A percentile compares a stretch with the other conserved stretches of the same genome.
Evolutionary conservation across 2,329 filamentous ascomycete genomes (phyloP).

Genomic region (Calonectria henricotiae): DNA sequence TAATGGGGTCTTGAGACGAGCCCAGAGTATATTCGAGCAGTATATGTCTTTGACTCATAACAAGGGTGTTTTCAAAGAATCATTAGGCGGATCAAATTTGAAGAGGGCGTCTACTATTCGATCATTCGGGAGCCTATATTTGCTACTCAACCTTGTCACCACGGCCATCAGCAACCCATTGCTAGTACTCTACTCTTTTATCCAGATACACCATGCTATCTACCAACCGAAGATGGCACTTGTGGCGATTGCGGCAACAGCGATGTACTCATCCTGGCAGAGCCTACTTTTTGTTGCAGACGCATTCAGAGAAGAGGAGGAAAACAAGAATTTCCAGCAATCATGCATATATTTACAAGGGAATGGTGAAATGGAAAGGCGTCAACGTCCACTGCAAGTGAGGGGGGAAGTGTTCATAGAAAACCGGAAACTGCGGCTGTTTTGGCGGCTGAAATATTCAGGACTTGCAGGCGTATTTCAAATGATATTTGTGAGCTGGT

Average conservation of each 20-base stretch:
- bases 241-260: not conserved
- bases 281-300: slow-evolving; percentile 11
- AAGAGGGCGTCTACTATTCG: not conserved
- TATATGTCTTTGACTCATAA: not conserved
- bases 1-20: not conserved
- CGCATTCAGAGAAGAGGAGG: slow-evolving; percentile 8
- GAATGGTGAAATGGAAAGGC: not conserved
- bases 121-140: not conserved
- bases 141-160: not conserved
- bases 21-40: not conserved
- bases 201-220: not conserved
- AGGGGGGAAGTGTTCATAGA: not conserved
- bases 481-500: slow-evolving; percentile 15
- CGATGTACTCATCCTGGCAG: slow-evolving; percentile 10
- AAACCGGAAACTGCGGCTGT: not conserved
- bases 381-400: not conserved
- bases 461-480: slow-evolving; percentile 7
- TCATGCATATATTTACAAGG: not conserved
- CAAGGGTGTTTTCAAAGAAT: not conserved
- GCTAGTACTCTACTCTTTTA: not conserved
- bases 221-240: not conserved
- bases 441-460: slow-evolving; percentile 4
- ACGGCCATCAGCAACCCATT: slow-evolving; percentile 8
- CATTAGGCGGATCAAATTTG: not conserved
- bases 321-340: not conserved